Conservation (phyloP, 192 early-diverging fungal species). For the Dissophora ornata region DNA sequence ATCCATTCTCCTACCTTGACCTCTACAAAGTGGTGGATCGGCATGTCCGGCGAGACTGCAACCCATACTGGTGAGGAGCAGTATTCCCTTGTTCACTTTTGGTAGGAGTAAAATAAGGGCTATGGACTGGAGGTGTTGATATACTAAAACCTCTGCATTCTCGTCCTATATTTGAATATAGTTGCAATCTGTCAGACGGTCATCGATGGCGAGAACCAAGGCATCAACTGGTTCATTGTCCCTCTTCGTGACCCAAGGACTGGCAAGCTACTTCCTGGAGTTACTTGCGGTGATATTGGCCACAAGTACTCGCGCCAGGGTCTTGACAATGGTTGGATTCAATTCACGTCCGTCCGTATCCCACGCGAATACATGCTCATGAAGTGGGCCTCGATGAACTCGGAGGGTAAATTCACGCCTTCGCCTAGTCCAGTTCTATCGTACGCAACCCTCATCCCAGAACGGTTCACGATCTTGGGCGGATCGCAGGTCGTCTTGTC, state of each 20-base stretch:
- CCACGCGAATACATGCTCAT: constrained; percentile 66
- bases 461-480: constrained; percentile 60
- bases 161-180: neutral
- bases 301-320: constrained; percentile 66
- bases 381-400: constrained; percentile 61
- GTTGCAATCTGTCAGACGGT: constrained; percentile 68
- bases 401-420: constrained; percentile 60
- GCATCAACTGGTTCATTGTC: constrained; percentile 73
- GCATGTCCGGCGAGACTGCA: constrained; percentile 68
- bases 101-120: too few relatives aligned
- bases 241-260: constrained; percentile 63
- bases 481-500: constrained; percentile 47
- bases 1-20: constrained; percentile 68
- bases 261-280: constrained; percentile 60
- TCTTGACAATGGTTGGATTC: constrained; percentile 76
- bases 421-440: constrained; percentile 63
- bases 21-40: constrained; percentile 76
- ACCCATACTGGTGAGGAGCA: constrained; percentile 60
- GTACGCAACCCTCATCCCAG: constrained; percentile 70
- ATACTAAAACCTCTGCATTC: too few relatives aligned
- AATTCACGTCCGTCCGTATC: constrained; percentile 62
- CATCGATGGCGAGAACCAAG: constrained; percentile 63
- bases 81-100: too few relatives aligned
- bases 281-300: constrained; percentile 67
- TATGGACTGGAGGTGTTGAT: too few relatives aligned